Percentiles rank a stretch among this genome's conserved stretches.
Evolutionary conservation across 306 rosid species (phyloP).

Genomic region (Lathyrus aphaca): DNA sequence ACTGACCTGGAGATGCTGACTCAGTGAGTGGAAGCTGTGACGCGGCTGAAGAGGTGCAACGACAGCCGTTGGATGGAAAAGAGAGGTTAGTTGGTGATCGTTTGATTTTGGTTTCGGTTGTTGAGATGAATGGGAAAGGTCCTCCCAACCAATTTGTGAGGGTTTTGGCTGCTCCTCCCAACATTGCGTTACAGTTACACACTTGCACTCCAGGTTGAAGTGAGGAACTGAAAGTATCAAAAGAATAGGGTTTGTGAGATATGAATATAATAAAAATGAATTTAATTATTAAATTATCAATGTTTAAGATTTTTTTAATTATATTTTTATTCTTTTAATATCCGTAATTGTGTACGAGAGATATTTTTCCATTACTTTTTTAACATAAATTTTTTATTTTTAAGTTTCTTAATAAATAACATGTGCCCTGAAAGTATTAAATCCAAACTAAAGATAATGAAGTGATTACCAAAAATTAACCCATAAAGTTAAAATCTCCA

Average conservation of each 20-base stretch:
- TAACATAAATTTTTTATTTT: no score
- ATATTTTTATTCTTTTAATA: no score
- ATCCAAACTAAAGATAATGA: no score
- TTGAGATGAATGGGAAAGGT: conserved; percentile 37
- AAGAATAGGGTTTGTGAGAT: background rate
- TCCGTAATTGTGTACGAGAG: no score
- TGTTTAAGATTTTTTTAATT: no score
- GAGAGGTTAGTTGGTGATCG: background rate
- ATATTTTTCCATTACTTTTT: no score
- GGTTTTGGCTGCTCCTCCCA: conserved; percentile 54
- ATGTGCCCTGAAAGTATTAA: no score
- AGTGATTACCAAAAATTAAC: no score
- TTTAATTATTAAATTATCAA: no score
- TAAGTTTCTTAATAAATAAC: no score
- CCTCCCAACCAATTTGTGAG: conserved; percentile 38
- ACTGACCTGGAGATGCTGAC: conserved; percentile 57
- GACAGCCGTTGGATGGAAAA: conserved; percentile 26
- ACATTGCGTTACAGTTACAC: conserved; percentile 38
- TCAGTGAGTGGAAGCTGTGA: background rate
- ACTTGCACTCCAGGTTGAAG: background rate
- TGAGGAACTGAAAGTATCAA: background rate
- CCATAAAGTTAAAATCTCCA: no score
- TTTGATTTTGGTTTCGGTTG: conserved; percentile 25
- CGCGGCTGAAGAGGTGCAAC: conserved; percentile 25
- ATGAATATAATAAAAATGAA: background rate